A percentile compares a stretch with the other conserved stretches of the same genome.
These are phyloP conservation scores for Pseudoscleropodium purum DNA, from an alignment of 225 moss, liverwort and hornwort genomes.

Conservation along the genomic window DNA sequence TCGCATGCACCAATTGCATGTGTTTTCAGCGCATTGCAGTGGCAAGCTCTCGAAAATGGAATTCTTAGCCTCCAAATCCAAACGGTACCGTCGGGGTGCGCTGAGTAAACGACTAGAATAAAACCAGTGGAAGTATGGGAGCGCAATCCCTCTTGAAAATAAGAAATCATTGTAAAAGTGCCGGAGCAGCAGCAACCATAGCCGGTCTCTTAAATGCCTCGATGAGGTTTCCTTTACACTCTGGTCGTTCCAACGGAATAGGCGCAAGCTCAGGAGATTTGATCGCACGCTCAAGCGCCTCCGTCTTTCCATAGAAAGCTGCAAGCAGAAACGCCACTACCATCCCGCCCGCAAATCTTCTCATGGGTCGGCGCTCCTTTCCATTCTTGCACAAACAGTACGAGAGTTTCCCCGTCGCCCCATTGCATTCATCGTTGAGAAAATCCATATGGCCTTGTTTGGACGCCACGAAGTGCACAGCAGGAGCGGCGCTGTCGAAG, in stretches of 20 bases:
- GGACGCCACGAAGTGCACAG: conserved; percentile 72
- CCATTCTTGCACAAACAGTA: conserved; percentile 70
- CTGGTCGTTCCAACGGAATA: conserved; percentile 26
- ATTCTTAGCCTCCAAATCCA: background rate
- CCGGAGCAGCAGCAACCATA: background rate
- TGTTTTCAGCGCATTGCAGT: background rate
- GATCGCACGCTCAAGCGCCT: conserved; percentile 12
- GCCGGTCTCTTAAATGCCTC: background rate
- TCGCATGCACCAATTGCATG: background rate
- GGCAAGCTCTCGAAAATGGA: background rate
- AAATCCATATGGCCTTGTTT: conserved; percentile 87
- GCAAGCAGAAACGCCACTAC: conserved; percentile 45
- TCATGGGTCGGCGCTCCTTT: conserved; percentile 47
- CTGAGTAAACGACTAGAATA: background rate
- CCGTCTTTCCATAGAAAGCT: conserved; percentile 12
- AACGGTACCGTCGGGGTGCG: background rate
- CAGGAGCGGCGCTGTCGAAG: conserved; percentile 56
- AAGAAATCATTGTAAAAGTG: background rate
- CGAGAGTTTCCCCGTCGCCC: conserved; percentile 38
- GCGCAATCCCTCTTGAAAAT: background rate
- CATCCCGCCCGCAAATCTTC: conserved; percentile 60
- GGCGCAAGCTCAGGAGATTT: conserved; percentile 33
- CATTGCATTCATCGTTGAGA: conserved; percentile 56
- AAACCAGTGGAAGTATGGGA: background rate
- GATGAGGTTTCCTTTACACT: conserved; percentile 25